Conservation (phyloP, 352 stramenopile genomes). For the Blastocystis sp. region DNA sequence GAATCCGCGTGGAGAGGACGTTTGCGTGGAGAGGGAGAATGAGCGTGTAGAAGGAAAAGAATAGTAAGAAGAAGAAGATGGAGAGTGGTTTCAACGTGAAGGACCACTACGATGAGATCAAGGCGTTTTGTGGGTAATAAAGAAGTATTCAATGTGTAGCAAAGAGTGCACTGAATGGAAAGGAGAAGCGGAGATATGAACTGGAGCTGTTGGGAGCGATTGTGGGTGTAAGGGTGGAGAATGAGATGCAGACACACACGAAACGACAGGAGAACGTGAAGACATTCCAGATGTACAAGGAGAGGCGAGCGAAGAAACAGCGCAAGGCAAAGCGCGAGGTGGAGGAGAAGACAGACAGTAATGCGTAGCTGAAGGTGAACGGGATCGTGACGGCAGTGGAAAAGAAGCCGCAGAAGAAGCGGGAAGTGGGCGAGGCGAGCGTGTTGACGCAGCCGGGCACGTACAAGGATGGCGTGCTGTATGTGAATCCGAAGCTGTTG, state of each 20-base stretch:
- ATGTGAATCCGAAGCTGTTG: constrained; percentile 29
- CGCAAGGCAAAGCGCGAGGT: neutral
- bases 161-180: constrained; percentile 8
- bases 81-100: constrained; percentile 41
- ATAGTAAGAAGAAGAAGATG: neutral
- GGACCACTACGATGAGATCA: constrained; percentile 37
- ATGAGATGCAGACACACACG: neutral
- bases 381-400: constrained; percentile 20
- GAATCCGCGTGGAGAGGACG: too few species aligned
- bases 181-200: constrained; percentile 36
- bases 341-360: neutral
- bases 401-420: neutral
- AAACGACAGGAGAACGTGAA: constrained; percentile 4
- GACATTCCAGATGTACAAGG: neutral
- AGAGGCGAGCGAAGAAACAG: neutral
- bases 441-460: neutral
- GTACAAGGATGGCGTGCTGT: constrained; percentile 33
- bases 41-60: constrained; percentile 6
- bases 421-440: neutral
- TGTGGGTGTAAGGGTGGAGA: neutral
- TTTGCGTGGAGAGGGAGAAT: neutral
- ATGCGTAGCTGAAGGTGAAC: neutral
- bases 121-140: neutral
- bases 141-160: neutral
- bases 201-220: constrained; percentile 29